phyloP scores from a whole-genome alignment of 2,329 filamentous ascomycete genomes.

The Magnaporthiopsis rhizophila region DNA sequence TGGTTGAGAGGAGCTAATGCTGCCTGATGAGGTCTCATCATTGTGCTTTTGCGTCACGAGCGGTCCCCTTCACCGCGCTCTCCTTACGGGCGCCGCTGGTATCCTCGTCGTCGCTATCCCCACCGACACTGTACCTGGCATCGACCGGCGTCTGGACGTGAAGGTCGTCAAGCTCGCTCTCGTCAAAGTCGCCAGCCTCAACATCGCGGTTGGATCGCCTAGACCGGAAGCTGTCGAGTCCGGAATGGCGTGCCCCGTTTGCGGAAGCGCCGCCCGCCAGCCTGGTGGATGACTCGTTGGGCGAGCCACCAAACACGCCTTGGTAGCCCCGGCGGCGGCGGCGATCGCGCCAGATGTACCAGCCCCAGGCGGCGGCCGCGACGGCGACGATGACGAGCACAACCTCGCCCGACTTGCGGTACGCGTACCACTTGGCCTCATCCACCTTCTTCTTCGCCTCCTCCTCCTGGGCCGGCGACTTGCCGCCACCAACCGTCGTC shows the following conservation, averaged over 20 bases:
- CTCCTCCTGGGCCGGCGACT: slow-evolving; percentile 54
- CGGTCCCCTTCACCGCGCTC: slow-evolving; percentile 17
- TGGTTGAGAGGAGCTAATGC: too few relatives aligned
- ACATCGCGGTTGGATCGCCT: slow-evolving; percentile 42
- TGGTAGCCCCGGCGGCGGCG: slow-evolving; percentile 47
- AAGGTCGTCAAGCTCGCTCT: slow-evolving; percentile 56
- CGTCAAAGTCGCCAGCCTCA: slow-evolving; percentile 58
- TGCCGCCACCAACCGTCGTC: slow-evolving; percentile 63
- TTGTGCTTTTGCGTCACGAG: slow-evolving; percentile 8
- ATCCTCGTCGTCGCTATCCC: slow-evolving; percentile 48
- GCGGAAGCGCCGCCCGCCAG: slow-evolving; percentile 17
- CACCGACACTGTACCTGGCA: slow-evolving; percentile 49
- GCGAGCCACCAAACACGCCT: slow-evolving; percentile 34
- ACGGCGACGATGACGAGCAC: slow-evolving; percentile 75
- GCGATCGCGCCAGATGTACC: slow-evolving; percentile 57
- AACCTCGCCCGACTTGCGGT: slow-evolving; percentile 78
- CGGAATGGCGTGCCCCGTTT: slow-evolving; percentile 18
- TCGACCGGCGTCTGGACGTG: slow-evolving; percentile 41
- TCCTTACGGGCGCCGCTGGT: slow-evolving; percentile 15
- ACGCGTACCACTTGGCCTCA: slow-evolving; percentile 80
- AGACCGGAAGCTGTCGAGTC: slow-evolving; percentile 38
- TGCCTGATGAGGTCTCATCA: too few relatives aligned
- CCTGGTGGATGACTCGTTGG: slow-evolving; percentile 20
- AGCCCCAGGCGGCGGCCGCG: slow-evolving; percentile 67
- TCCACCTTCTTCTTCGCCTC: slow-evolving; percentile 66